Conservation (phyloP, 164 flowering plant species). For the Chimonanthus praecox region DNA sequence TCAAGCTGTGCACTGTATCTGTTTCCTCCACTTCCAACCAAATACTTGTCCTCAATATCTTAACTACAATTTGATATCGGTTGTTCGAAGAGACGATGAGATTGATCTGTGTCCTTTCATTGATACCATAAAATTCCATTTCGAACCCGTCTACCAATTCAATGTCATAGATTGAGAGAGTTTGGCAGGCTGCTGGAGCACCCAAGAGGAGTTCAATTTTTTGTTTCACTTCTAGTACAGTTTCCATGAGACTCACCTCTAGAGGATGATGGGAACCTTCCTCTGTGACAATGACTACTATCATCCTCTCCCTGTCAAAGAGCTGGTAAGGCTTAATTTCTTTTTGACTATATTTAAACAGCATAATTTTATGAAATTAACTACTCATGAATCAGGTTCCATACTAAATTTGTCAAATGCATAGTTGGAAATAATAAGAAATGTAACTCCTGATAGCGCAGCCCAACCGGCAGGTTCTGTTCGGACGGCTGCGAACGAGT, state of each 20-base stretch:
- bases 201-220: conserved; percentile 46
- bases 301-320: conserved; percentile 30
- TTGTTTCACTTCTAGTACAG: conserved; percentile 51
- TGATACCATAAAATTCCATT: conserved; percentile 64
- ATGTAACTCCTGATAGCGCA: too few species aligned
- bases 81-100: conserved; percentile 25
- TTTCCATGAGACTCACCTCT: conserved; percentile 44
- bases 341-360: too few species aligned
- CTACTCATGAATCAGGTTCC: too few species aligned
- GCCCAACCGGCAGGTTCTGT: too few species aligned
- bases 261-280: conserved; percentile 27
- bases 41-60: conserved; percentile 37
- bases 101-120: conserved; percentile 51
- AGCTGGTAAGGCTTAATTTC: too few species aligned
- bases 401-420: too few species aligned
- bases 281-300: conserved; percentile 29
- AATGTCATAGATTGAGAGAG: conserved; percentile 44
- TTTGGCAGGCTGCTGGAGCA: conserved; percentile 43
- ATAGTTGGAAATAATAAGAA: too few species aligned
- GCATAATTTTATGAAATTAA: too few species aligned
- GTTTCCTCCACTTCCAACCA: conserved; percentile 45
- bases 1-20: conserved; percentile 44
- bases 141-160: conserved; percentile 76
- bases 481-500: too few species aligned
- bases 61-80: conserved; percentile 40